phyloP scores from a whole-genome alignment of 78 protist genomes.

The Parvularia atlantis region DNA sequence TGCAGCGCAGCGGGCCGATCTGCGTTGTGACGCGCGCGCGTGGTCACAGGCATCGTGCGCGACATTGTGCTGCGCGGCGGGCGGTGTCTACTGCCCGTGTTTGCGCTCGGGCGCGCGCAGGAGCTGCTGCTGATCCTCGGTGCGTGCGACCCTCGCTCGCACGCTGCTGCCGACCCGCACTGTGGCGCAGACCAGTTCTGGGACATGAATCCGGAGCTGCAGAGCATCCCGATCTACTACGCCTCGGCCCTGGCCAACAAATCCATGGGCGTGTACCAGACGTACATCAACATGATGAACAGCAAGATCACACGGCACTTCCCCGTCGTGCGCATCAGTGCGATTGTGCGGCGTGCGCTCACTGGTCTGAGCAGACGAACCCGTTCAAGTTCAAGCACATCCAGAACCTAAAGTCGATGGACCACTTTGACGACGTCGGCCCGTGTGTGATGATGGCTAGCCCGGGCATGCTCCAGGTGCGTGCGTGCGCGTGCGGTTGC shows the following conservation, averaged over 20 bases:
- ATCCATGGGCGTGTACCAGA: constrained; percentile 76
- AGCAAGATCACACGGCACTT: constrained; percentile 12
- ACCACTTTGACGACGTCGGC: constrained; percentile 44
- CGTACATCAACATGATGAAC: constrained; percentile 84
- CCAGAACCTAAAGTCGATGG: constrained; percentile 36
- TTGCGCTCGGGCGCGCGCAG: constrained; percentile 95
- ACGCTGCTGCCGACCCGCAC: too few relatives aligned
- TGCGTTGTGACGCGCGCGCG: too few relatives aligned
- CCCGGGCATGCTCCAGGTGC: constrained; percentile 91
- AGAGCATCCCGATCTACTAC: constrained; percentile 76
- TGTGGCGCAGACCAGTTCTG: constrained; percentile 57
- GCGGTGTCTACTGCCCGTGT: constrained; percentile 84
- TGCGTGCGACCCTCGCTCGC: background rate
- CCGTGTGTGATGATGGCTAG: constrained; percentile 88
- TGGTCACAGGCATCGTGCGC: constrained; percentile 25
- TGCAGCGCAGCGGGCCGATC: constrained; percentile 1
- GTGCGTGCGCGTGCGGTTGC: constrained; percentile 7
- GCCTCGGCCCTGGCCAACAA: constrained; percentile 76
- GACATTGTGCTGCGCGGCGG: constrained; percentile 65
- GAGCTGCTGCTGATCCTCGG: constrained; percentile 85
- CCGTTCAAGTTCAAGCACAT: constrained; percentile 87
- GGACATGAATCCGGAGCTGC: constrained; percentile 69
- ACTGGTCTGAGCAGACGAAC: too few relatives aligned
- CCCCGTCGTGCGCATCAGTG: too few relatives aligned
- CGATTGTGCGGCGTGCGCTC: too few relatives aligned